Base-by-base conservation (phyloP, 1,139 yeast genomes). In the Blastobotrys raffinosifermentans region DNA sequence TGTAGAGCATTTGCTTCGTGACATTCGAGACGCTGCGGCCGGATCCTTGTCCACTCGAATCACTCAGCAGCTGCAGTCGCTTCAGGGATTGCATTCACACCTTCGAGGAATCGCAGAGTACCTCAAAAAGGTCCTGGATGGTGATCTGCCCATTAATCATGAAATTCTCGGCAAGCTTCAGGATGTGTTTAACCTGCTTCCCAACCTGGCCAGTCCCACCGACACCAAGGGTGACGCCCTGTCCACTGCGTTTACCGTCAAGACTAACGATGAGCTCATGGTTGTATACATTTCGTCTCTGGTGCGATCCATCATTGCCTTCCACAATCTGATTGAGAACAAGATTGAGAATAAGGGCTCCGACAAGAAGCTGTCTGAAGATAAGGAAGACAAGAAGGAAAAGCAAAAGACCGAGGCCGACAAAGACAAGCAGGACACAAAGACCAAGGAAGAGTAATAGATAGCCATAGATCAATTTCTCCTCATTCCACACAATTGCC, bases 241-340 rank as follows among this genome's bases (percentile, higher is more conserved):
- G 46, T 70, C 83, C 15, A 74, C 80, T 38, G 94, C 97, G 1
- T 83, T 89, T 57, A 86, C 94, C 4, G 73, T 84, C 35, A 91
- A 91, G 64, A 86, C 97, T 2, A 93, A 93, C 57, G 99, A 93
- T 55, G 94, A 91, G 61, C 70, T 93, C 51, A 91, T 93, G 98
- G 75, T 87, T 57, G 78, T 93, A 22, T 93, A 93, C 58, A 77
- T 91, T 47, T 77, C 93, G 54, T 81, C 93, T 33, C 70, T 93
- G 54, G 96, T 91, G 16, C 76, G 98, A 54, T 85, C 97, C 13
- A 91, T 91, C 53, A 84, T 91, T 58, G 94, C 98, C 11, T 89
- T 91, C 73, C 96, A 93, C 63, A 94, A 93, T 60, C 73, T 93
- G 61, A 91, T 93, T 58, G 98, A 91, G 55, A 93, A 93, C 66